These are phyloP conservation scores for Neonothopanus nambi DNA, from an alignment of 1,284 basidiomycete genomes.

Conservation along the genomic window DNA sequence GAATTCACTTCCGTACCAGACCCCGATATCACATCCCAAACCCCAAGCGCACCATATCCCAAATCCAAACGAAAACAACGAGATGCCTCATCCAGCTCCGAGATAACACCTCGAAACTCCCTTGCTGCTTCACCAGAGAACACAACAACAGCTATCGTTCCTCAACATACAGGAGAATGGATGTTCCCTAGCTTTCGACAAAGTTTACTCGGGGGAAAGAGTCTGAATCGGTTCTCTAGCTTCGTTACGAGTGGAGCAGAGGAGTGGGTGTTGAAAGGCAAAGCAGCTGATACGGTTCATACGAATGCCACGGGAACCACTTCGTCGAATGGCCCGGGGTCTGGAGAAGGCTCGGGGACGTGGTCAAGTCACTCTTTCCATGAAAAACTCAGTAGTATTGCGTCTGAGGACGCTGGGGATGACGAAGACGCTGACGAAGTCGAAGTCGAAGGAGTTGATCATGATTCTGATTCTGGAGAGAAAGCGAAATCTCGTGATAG, in stretches of 20 bases:
- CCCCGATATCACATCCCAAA: constrained; percentile 35
- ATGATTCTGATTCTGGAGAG: not conserved
- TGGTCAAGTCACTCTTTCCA: constrained; percentile 18
- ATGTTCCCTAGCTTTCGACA: constrained; percentile 67
- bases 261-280: constrained; percentile 72
- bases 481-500: constrained; percentile 26
- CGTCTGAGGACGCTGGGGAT: constrained; percentile 23
- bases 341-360: not conserved
- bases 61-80: constrained; percentile 28
- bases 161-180: constrained; percentile 77
- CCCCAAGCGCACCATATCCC: constrained; percentile 17
- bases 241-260: constrained; percentile 87
- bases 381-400: constrained; percentile 23
- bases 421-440: constrained; percentile 38
- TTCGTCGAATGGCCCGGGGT: not conserved
- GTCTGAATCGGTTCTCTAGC: constrained; percentile 78
- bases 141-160: constrained; percentile 50
- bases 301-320: constrained; percentile 13
- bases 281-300: constrained; percentile 24
- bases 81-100: constrained; percentile 46
- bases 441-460: constrained; percentile 35
- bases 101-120: constrained; percentile 47
- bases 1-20: constrained; percentile 56
- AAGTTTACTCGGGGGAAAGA: constrained; percentile 73
- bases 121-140: constrained; percentile 41